Base-by-base conservation (phyloP, 352 stramenopile genomes). In the Phytophthora hibernalis region DNA sequence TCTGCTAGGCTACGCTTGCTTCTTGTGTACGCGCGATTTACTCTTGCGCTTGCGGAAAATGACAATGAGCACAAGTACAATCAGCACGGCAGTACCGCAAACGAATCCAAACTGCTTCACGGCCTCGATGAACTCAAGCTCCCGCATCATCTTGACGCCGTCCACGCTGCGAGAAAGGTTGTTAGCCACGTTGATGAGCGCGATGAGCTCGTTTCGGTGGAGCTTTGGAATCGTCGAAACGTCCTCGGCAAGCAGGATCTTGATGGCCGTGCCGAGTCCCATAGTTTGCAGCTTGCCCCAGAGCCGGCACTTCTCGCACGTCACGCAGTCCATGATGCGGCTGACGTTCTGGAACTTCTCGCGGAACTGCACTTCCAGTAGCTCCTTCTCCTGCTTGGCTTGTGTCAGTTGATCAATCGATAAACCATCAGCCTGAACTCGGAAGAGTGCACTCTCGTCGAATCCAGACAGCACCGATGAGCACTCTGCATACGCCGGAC, bases 261-360 rank as follows among this genome's bases (percentile, higher is more conserved):
- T 99, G 51, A 99, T 89, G 21, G 97, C 96, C 7, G 97, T 98
- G 26, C 97, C 97, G 50, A 99, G 86, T 35, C 98, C 98, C 70
- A 99, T 84, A 51, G 98, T 98, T 63, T 98, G 93, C 54, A 99
- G 80, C 79, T 99, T 99, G 15, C 97, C 97, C 87, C 98, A 98
- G 3, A 99, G 80, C 10, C 97, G 97, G 77, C 98, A 99, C 74
- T 98, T 98, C 63, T 99, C 97, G 77, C 98, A 99, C 50, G 97
- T 98, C 31, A 99, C 97, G 75, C 98, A 99, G 80, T 99, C 97
- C 80, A 99, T 97, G 73, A 99, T 99, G 52, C 87, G 90, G 20
- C 82, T 97, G 56, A 99, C 95, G 77, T 99, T 99, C 61, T 98
- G 93, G 79, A 99, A 99, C 57, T 98, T 98, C 47, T 79, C 76